Percentiles rank a stretch among this genome's conserved stretches.
phyloP scores from a whole-genome alignment of 1,284 basidiomycete species.

The Malassezia sympodialis region DNA sequence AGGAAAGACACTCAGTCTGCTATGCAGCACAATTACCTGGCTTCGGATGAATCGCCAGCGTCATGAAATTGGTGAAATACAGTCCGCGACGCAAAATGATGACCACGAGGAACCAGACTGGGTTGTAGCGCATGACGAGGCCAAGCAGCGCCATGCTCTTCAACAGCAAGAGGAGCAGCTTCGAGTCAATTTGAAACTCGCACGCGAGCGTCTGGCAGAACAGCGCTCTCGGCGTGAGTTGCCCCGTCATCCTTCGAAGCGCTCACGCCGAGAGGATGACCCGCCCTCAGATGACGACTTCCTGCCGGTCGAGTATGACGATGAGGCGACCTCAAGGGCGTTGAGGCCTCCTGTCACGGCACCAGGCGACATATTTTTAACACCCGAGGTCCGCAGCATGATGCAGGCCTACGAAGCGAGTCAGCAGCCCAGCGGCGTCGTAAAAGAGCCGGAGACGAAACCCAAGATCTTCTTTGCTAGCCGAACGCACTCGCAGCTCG shows the following conservation, averaged over 20 bases:
- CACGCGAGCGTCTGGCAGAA: conserved; percentile 19
- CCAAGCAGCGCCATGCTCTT: conserved; percentile 32
- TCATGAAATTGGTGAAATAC: conserved; percentile 11
- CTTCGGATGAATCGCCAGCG: conserved; percentile 37
- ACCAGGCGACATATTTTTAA: conserved; percentile 50
- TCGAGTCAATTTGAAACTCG: conserved; percentile 32
- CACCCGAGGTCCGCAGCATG: conserved; percentile 66
- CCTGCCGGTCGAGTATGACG: conserved; percentile 21
- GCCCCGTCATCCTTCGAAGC: background rate
- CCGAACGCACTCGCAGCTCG: conserved; percentile 85
- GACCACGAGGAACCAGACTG: conserved; percentile 47
- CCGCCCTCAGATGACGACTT: conserved; percentile 26
- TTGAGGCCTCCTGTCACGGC: background rate
- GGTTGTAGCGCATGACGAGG: conserved; percentile 49
- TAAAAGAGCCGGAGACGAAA: conserved; percentile 27
- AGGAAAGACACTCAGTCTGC: conserved; percentile 50
- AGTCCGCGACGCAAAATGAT: background rate
- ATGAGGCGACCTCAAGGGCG: background rate
- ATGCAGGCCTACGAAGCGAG: conserved; percentile 54
- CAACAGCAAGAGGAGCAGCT: conserved; percentile 43
- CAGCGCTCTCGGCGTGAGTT: background rate
- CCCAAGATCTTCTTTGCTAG: conserved; percentile 74
- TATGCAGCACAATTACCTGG: conserved; percentile 49
- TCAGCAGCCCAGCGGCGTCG: conserved; percentile 30
- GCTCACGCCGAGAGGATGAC: background rate